phyloP scores from a whole-genome alignment of 1,284 basidiomycete genomes.

The Stygiomarasmius scandens region DNA sequence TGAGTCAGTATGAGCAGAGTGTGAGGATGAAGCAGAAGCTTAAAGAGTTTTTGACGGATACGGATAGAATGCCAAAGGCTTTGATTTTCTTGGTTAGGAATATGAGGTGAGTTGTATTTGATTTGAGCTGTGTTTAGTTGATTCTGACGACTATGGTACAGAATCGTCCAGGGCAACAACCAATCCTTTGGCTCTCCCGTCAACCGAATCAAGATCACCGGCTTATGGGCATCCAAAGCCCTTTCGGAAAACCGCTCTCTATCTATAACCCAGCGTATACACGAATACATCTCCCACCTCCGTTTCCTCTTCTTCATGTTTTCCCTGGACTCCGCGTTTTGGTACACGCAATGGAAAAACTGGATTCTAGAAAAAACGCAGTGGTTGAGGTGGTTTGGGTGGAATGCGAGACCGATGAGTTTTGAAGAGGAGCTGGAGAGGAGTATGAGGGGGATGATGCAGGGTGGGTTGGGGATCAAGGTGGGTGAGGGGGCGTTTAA shows the following conservation, averaged over 20 bases:
- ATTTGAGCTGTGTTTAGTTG: too few species aligned
- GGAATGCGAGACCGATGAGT: slow-evolving; percentile 26
- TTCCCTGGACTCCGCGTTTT: slow-evolving; percentile 60
- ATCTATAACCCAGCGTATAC: slow-evolving; percentile 39
- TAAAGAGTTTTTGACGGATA: slow-evolving; percentile 45
- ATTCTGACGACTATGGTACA: too few species aligned
- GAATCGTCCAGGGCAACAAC: slow-evolving; percentile 78
- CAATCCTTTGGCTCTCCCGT: slow-evolving; percentile 81
- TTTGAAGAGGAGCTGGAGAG: slow-evolving; percentile 73
- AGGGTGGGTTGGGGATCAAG: slow-evolving; percentile 62
- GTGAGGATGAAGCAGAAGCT: slow-evolving; percentile 66
- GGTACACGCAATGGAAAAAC: slow-evolving; percentile 49
- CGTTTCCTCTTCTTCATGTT: slow-evolving; percentile 59
- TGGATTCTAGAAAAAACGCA: slow-evolving; percentile 39
- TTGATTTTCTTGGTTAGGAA: slow-evolving; percentile 84
- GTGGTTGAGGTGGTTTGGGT: slow-evolving; percentile 30
- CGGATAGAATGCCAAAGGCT: slow-evolving; percentile 60
- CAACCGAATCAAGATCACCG: slow-evolving; percentile 85
- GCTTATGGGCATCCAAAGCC: slow-evolving; percentile 67
- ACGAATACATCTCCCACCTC: slow-evolving; percentile 54
- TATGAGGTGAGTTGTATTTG: slow-evolving; percentile 67
- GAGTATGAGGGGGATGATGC: slow-evolving; percentile 60
- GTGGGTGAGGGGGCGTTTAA: slow-evolving; percentile 44
- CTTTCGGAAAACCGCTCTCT: slow-evolving; percentile 45
- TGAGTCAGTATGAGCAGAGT: slow-evolving; percentile 64